These are phyloP conservation scores for Thymus quinquecostatus DNA, from an alignment of 257 asterid species.

Conservation along the genomic window DNA sequence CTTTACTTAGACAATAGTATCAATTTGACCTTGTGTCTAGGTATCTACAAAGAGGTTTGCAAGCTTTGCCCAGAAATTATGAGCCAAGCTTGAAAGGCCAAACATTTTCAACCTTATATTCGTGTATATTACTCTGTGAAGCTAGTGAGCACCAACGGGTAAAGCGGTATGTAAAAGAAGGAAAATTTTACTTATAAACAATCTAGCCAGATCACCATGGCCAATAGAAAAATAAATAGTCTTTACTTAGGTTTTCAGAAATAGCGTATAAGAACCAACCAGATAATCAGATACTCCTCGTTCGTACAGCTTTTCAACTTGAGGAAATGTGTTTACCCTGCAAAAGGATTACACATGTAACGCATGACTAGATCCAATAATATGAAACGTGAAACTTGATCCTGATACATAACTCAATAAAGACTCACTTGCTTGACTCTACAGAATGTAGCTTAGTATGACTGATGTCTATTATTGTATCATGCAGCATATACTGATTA, in stretches of 20 bases:
- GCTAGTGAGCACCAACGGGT: too few species aligned
- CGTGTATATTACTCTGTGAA: too few species aligned
- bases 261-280: constrained; percentile 51
- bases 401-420: background rate
- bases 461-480: too few species aligned
- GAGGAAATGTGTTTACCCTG: constrained; percentile 70
- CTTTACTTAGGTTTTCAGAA: constrained; percentile 22
- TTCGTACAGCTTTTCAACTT: constrained; percentile 76
- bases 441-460: too few species aligned
- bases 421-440: too few species aligned
- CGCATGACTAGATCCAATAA: constrained; percentile 7
- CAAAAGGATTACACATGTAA: constrained; percentile 28
- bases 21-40: background rate
- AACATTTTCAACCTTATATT: background rate
- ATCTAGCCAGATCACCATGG: background rate
- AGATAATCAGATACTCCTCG: constrained; percentile 89
- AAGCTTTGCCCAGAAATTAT: constrained; percentile 10
- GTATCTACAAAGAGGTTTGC: constrained; percentile 11
- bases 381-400: constrained; percentile 11
- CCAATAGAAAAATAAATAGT: background rate
- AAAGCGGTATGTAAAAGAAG: background rate
- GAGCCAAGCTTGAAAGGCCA: constrained; percentile 11
- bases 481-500: too few species aligned
- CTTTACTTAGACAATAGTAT: constrained; percentile 6
- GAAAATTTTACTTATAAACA: constrained; percentile 4